These are phyloP conservation scores for Grigorovia yakushimaensis DNA, from an alignment of 805 yeast species.

Conservation along the genomic window DNA sequence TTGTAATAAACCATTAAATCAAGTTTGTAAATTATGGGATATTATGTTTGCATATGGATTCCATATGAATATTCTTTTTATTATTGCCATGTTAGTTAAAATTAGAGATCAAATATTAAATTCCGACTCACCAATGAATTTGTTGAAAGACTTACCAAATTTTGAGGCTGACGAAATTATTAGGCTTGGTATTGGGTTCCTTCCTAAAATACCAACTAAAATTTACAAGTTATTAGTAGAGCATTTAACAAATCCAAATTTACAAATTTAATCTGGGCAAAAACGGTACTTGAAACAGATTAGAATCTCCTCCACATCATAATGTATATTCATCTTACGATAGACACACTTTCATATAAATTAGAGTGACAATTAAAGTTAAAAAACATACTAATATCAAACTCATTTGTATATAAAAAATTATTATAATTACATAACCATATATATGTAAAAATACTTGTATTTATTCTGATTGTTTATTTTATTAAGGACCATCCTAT, in stretches of 20 bases:
- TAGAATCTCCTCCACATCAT: not conserved
- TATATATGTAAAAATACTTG: no score
- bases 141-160: slow-evolving; percentile 55
- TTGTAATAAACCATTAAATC: slow-evolving; percentile 74
- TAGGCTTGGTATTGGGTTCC: slow-evolving; percentile 67
- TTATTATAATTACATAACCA: no score
- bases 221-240: slow-evolving; percentile 36
- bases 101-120: slow-evolving; percentile 54
- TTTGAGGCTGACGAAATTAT: slow-evolving; percentile 67
- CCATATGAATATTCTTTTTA: slow-evolving; percentile 74
- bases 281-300: not conserved
- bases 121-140: slow-evolving; percentile 56
- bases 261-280: not conserved
- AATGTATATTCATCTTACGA: no score
- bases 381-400: no score
- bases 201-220: slow-evolving; percentile 60
- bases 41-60: slow-evolving; percentile 84
- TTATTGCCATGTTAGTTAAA: slow-evolving; percentile 67
- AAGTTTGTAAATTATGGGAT: slow-evolving; percentile 79
- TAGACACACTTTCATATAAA: no score
- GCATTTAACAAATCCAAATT: slow-evolving; percentile 21
- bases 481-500: not conserved
- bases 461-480: not conserved
- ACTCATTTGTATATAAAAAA: no score
- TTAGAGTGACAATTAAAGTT: no score